Percentiles rank a stretch among this genome's conserved stretches.
Evolutionary conservation across 768 basidiomycete species (phyloP).

Genomic region (Termitomyces sp.): DNA sequence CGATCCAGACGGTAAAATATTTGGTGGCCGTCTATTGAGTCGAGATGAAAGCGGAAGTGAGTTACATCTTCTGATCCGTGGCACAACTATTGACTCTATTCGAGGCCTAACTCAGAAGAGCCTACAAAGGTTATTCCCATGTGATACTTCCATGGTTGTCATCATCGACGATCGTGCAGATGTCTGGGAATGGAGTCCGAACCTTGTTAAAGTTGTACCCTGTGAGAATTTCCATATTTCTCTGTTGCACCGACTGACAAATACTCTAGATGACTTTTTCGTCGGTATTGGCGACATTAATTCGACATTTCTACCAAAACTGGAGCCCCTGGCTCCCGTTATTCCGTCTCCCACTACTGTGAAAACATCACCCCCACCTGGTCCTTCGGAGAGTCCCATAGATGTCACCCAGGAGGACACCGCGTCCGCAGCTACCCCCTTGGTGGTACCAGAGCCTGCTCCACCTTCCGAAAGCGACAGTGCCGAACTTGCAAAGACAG

Average conservation of each 20-base stretch:
- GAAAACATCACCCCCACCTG: background rate
- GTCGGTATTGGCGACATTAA: conserved; percentile 99
- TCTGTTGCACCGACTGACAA: background rate
- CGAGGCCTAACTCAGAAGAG: conserved; percentile 88
- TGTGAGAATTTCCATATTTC: conserved; percentile 48
- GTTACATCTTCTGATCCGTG: conserved; percentile 21
- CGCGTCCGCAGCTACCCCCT: conserved; percentile 5
- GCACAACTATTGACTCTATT: conserved; percentile 9
- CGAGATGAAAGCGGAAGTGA: conserved; percentile 96
- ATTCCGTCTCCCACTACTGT: conserved; percentile 20
- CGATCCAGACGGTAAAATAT: conserved; percentile 81
- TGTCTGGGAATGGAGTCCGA: conserved; percentile 98
- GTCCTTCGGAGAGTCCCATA: background rate
- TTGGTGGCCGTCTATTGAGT: conserved; percentile 84
- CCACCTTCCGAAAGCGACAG: conserved; percentile 36
- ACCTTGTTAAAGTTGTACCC: conserved; percentile 93
- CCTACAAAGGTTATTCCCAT: conserved; percentile 88
- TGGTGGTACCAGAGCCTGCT: conserved; percentile 14
- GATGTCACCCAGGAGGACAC: conserved; percentile 1
- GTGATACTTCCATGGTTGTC: conserved; percentile 97
- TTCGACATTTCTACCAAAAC: conserved; percentile 84
- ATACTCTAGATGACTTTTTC: conserved; percentile 84
- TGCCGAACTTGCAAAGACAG: conserved; percentile 40
- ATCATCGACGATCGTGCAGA: conserved; percentile 98
- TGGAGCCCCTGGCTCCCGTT: conserved; percentile 45